These are phyloP conservation scores for Lachancea mirantina DNA, from an alignment of 805 yeast species.

Conservation along the genomic window DNA sequence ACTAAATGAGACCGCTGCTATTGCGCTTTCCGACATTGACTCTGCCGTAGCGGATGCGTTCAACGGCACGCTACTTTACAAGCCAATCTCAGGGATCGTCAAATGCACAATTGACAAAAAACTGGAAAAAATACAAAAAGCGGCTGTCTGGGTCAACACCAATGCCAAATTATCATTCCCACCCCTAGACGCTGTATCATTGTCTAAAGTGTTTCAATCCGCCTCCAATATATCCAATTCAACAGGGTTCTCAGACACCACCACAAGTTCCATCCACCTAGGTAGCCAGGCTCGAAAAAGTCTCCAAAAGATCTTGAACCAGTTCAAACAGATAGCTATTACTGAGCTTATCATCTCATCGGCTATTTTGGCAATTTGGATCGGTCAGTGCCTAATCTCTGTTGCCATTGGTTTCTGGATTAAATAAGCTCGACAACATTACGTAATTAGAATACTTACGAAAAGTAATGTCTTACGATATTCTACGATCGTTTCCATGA, in stretches of 20 bases:
- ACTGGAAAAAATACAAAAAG: slow-evolving; percentile 55
- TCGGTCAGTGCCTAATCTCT: slow-evolving; percentile 39
- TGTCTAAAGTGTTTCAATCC: slow-evolving; percentile 17
- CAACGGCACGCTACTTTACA: slow-evolving; percentile 57
- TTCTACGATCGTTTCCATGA: too few species aligned
- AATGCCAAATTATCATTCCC: slow-evolving; percentile 58
- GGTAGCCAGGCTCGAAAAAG: slow-evolving; percentile 3
- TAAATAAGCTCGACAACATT: too few species aligned
- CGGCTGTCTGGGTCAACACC: slow-evolving; percentile 70
- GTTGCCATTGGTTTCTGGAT: neutral
- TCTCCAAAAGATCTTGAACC: slow-evolving; percentile 10
- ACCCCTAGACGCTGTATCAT: slow-evolving; percentile 32
- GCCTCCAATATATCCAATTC: neutral
- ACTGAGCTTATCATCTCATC: slow-evolving; percentile 43
- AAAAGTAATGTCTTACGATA: too few species aligned
- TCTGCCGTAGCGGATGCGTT: slow-evolving; percentile 51
- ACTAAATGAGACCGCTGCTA: slow-evolving; percentile 53
- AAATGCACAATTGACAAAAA: slow-evolving; percentile 77
- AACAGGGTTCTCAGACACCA: neutral
- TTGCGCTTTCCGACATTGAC: slow-evolving; percentile 55
- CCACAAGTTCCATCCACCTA: neutral
- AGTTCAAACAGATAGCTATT: slow-evolving; percentile 32
- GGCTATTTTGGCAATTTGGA: slow-evolving; percentile 43
- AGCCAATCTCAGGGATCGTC: slow-evolving; percentile 59
- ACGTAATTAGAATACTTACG: too few species aligned